These are phyloP conservation scores for Gracilaria gracilis DNA, from an alignment of 23 red algal species.

Conservation along the genomic window DNA sequence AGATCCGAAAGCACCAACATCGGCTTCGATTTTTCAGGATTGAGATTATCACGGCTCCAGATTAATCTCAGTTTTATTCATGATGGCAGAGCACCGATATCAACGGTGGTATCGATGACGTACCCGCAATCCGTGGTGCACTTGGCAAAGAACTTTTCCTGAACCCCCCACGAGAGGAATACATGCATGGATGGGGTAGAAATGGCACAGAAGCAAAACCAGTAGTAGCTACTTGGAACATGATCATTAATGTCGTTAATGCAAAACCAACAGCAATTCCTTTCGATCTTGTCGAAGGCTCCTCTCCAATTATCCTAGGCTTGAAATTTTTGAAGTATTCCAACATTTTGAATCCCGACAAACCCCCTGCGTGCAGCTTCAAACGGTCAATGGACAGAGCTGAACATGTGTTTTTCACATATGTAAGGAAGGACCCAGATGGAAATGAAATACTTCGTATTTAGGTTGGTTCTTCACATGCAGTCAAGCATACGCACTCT, in stretches of 20 bases:
- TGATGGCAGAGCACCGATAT: conserved; percentile 53
- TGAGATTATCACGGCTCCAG: conserved; percentile 29
- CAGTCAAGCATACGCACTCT: conserved; percentile 14
- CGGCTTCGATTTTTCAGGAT: conserved; percentile 45
- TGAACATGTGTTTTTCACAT: conserved; percentile 7
- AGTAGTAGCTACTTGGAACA: conserved; percentile 19
- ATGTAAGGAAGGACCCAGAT: not conserved
- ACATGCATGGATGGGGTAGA: conserved; percentile 53
- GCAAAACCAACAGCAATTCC: conserved; percentile 8
- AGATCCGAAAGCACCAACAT: not conserved
- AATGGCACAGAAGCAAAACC: not conserved
- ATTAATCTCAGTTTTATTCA: conserved; percentile 57
- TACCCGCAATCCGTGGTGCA: conserved; percentile 44
- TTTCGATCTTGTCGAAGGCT: conserved; percentile 40
- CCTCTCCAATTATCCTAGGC: conserved; percentile 28
- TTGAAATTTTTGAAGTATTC: conserved; percentile 22
- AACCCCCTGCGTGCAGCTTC: not conserved
- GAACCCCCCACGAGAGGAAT: not conserved
- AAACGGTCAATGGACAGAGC: conserved; percentile 34
- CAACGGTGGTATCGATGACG: conserved; percentile 59
- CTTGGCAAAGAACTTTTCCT: conserved; percentile 21
- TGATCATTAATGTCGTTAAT: conserved; percentile 46
- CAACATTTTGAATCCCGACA: conserved; percentile 25
- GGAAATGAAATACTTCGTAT: conserved; percentile 23
- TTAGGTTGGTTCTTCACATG: not conserved